Evolutionary conservation across 2,329 filamentous ascomycete genomes (phyloP), one percentile per base, ranked within the genome.

Genomic region (Apiospora malaysiana): DNA sequence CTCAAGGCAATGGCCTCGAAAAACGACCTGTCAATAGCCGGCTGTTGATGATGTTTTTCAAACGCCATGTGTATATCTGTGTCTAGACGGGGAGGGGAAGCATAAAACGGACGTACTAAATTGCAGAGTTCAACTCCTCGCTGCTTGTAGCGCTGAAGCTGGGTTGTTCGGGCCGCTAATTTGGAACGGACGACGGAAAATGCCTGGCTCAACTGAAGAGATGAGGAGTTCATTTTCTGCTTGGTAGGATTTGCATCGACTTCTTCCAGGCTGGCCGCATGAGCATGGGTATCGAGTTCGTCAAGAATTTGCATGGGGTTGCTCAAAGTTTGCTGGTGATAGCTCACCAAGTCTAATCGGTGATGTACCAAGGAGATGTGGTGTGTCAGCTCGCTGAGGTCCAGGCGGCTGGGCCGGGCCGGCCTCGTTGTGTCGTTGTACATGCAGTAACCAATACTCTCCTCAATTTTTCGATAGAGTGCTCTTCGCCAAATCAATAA

Each of bases 401-500:
- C 46, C n/a, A 49, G n/a, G 4, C 46, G 46, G 21, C n/a, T 49
- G 12, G 46, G n/a, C 8, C 45, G 45, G 16, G 14, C 45, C 18
- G 45, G 45, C 16, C 45, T 32, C 32, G 32, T 32, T 6, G 3
- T 6, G 45, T n/a, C 5, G 0, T 4, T 7, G 18, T n/a, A 46
- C 16, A 16, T 21, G 18, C 0, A 21, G 16, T n/a, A 21, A 21
- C 45, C 46, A 23, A 49, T 25, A 2, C n/a, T 23, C 46, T 4
- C 2, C 21, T 49, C 46, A 9, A 49, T 23, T 6, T n/a, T 21
- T 6, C n/a, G n/a, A 21, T 23, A n/a, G 6, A n/a, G 32, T 23
- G 0, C n/a, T 4, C 4, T 8, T 21, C 4, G 6, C 18, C 16
- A 47, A 1, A 7, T 8, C 7, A 23, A 49, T 1, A 0, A 12